Base-by-base conservation (phyloP, 2,329 filamentous ascomycete genomes). In the Botrytis deweyae region DNA sequence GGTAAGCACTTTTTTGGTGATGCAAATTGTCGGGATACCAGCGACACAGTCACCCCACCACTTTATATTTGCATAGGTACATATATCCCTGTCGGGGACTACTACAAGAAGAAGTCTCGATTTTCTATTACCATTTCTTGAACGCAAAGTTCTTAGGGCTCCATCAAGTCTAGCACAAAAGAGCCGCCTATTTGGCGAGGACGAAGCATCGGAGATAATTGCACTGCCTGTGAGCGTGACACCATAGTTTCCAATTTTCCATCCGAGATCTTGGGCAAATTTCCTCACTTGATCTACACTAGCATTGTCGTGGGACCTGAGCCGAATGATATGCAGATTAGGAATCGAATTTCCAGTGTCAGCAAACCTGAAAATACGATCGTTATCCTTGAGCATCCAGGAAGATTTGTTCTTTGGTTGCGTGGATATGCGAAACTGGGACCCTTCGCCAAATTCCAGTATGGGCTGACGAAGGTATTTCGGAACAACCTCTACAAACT, bases 21-120 rank as follows among this genome's bases (percentile, higher is more conserved):
- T 29, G 64, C 74, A 77, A 10, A 75, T 46, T 25, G 72, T 74
- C 18, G 74, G 73, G 16, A 76, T 65, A 1, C 75, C 76, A 29
- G 40, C 40, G 1, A 58, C n/a, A 46, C 75, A 75, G 16, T 77
- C 75, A 29, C 29, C 59, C 74, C 74, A 77, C n/a, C 61, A 63
- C 46, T 76, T 77, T 36, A 76, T 63, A 12, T 75, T 70, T 14
- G 66, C 12, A 49, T 76, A 76, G 4, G 65, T 49, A 10, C 12
- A 20, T 29, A 14, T 42, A 4, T 71, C 12, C 8, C 29, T 49
- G 33, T 52, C 38, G 12, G 69, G 69, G 0, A 70, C 16, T 16
- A 71, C 38, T 14, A 71, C 44, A 62, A 42, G 38, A 29, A 64
- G 62, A 2, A 64, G n/a, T 18, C 12, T 44, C 20, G 62, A 40